A percentile compares a stretch with the other conserved stretches of the same genome.
These are phyloP conservation scores for Pseudogymnoascus sp. DNA, from an alignment of 2,329 filamentous ascomycete species.

Conservation along the genomic window DNA sequence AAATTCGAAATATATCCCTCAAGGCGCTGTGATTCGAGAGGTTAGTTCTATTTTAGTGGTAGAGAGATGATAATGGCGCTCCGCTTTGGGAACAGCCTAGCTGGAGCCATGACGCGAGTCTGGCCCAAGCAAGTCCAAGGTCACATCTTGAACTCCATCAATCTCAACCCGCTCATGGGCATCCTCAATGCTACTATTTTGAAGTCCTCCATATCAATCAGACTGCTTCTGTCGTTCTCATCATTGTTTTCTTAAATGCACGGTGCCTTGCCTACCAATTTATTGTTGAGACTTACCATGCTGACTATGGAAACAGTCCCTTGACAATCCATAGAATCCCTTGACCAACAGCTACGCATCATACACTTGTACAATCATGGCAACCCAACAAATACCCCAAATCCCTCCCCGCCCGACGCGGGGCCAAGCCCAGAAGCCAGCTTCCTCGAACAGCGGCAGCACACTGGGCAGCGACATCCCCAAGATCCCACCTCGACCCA, in stretches of 20 bases:
- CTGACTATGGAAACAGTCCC: slow-evolving; percentile 8
- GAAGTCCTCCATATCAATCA: neutral
- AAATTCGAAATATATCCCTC: neutral
- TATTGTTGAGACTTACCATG: neutral
- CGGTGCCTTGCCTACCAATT: neutral
- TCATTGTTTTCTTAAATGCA: slow-evolving; percentile 5
- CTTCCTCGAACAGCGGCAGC: slow-evolving; percentile 31
- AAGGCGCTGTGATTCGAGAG: neutral
- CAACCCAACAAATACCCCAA: slow-evolving; percentile 40
- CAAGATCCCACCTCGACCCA: slow-evolving; percentile 72
- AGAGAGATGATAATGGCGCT: neutral
- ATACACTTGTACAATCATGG: slow-evolving; percentile 24
- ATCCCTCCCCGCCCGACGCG: slow-evolving; percentile 59
- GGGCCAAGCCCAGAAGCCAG: slow-evolving; percentile 39
- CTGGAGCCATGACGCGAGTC: slow-evolving; percentile 8
- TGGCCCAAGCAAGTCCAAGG: slow-evolving; percentile 4
- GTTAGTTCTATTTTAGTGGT: slow-evolving; percentile 6
- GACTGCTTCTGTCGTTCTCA: neutral
- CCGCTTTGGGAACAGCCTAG: slow-evolving; percentile 7
- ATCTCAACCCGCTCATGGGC: neutral
- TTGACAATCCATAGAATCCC: neutral
- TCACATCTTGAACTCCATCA: slow-evolving; percentile 5
- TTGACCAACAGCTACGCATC: neutral
- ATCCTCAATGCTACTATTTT: neutral
- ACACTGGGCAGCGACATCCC: slow-evolving; percentile 46